Conservation (phyloP, 2,329 filamentous ascomycete species). For the Corinectria fuckeliana region DNA sequence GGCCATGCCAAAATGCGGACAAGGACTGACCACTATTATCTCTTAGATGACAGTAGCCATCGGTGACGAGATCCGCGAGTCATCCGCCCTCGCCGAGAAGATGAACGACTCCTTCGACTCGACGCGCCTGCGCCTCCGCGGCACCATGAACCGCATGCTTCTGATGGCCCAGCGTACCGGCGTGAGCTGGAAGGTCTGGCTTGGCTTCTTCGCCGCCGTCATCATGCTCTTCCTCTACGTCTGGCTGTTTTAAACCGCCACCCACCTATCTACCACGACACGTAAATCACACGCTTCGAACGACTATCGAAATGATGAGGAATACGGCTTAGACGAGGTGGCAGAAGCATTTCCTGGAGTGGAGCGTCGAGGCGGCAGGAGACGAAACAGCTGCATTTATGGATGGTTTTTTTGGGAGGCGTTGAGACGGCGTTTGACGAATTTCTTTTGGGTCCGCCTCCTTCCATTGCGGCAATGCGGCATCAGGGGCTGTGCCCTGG, state of each 20-base stretch:
- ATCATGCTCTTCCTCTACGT: slow-evolving; percentile 88
- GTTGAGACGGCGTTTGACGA: slow-evolving; percentile 28
- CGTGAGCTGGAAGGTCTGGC: slow-evolving; percentile 95
- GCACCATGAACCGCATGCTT: slow-evolving; percentile 97
- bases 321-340: background rate
- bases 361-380: slow-evolving; percentile 1
- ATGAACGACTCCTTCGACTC: slow-evolving; percentile 96
- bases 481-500: slow-evolving; percentile 2
- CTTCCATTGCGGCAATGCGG: slow-evolving; percentile 1
- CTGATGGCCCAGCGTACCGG: slow-evolving; percentile 93
- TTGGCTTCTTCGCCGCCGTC: slow-evolving; percentile 85
- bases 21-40: slow-evolving; percentile 16
- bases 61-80: slow-evolving; percentile 93
- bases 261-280: background rate
- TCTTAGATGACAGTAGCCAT: slow-evolving; percentile 86
- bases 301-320: background rate
- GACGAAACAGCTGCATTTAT: slow-evolving; percentile 14
- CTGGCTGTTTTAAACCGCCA: slow-evolving; percentile 82
- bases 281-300: background rate
- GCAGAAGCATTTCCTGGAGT: background rate
- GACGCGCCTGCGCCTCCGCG: slow-evolving; percentile 78
- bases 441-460: background rate
- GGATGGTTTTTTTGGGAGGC: slow-evolving; percentile 33
- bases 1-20: background rate
- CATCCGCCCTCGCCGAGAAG: slow-evolving; percentile 84